Percentiles rank a stretch among this genome's conserved stretches.
These are phyloP conservation scores for Fusarium sp. DNA, from an alignment of 2,329 filamentous ascomycete species.

Conservation along the genomic window DNA sequence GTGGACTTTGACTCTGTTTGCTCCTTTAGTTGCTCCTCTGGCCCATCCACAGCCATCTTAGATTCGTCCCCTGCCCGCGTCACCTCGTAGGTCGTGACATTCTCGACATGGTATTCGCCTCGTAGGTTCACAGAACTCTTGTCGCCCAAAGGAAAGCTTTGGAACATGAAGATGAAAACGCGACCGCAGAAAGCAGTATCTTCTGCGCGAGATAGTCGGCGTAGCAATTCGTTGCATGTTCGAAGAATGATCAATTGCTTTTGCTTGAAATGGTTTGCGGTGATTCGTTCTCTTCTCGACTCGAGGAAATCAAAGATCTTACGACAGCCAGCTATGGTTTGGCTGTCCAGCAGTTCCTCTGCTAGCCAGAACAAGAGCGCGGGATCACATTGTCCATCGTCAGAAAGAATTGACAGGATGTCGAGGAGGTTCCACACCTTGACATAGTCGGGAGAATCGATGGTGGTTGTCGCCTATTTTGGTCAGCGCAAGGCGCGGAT, in stretches of 20 bases:
- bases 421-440: constrained; percentile 94
- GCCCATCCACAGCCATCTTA: constrained; percentile 73
- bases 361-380: constrained; percentile 89
- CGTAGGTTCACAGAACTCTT: constrained; percentile 97
- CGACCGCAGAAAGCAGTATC: constrained; percentile 97
- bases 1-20: constrained; percentile 43
- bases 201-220: constrained; percentile 91
- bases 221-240: constrained; percentile 93
- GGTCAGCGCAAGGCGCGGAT: constrained; percentile 45
- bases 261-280: constrained; percentile 79
- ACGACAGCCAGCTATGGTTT: constrained; percentile 91
- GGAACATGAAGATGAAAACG: constrained; percentile 98
- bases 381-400: constrained; percentile 79
- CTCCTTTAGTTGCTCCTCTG: constrained; percentile 49
- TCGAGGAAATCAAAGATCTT: constrained; percentile 95
- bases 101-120: constrained; percentile 95
- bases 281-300: constrained; percentile 88
- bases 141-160: constrained; percentile 95
- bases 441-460: constrained; percentile 81
- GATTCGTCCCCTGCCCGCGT: constrained; percentile 46
- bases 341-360: constrained; percentile 94
- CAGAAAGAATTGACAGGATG: constrained; percentile 86
- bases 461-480: constrained; percentile 73
- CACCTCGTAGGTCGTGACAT: constrained; percentile 82
- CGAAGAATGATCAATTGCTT: constrained; percentile 92